Base-by-base conservation (phyloP, 768 basidiomycete genomes). In the Phylloporus sp. region DNA sequence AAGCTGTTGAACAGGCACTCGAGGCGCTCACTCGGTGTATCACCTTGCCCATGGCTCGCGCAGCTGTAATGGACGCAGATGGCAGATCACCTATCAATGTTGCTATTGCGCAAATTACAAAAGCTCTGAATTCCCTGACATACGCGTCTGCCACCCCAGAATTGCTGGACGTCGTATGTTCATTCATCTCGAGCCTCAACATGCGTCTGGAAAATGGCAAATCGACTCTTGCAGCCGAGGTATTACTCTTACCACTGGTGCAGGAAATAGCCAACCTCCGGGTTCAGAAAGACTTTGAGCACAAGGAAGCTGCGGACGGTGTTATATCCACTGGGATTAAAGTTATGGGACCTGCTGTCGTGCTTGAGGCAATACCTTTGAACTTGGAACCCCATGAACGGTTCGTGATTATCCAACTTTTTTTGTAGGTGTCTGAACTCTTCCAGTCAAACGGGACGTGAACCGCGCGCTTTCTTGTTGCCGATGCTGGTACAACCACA, bases 391-490 rank as follows among this genome's bases (percentile, higher is more conserved):
- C 91, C 5, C 75, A 76, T 45, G 84, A 88, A 50, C 76, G 87
- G 90, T 94, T 72, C 54, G 82, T 73, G 32, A 35, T 28, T 20
- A 5, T 29, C 28, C 29, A 9, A 22, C 32, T 22, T 28, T 24
- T n/a, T 15, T 45, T 4, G 42, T 6, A 24, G 26, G 24, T 20
- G 27, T 18, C 46, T 56, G 9, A 67, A 26, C 34, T 39, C n/a
- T 38, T 50, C 54, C 56, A 91, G 89, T 15, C 73, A 80, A 71
- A 75, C 81, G n/a, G 84, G 85, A 42, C 76, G 75, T 31, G 90
- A 92, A 59, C 93, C 95, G 12, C 85, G 91, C 45, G 97, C 95
- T 12, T 97, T 88, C 74, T 77, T 99, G 36, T 79, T 99, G 6
- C 94, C 97, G 3, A 77, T 97, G 49, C 81, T 99, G 45, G 70